These are phyloP conservation scores for Drosera capensis DNA, from an alignment of 148 eudicot species.

Conservation along the genomic window DNA sequence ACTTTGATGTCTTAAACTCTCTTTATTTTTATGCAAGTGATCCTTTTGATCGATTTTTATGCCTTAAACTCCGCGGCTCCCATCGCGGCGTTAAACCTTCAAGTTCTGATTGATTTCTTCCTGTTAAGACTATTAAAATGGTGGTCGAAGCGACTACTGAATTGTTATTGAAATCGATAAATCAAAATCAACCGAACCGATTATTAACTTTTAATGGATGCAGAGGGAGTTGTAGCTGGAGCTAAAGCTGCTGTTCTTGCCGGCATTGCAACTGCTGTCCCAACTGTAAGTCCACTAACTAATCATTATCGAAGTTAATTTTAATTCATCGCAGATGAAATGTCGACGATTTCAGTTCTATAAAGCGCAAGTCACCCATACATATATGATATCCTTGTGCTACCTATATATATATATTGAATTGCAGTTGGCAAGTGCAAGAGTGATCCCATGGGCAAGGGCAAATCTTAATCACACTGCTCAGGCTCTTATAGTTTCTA, in stretches of 20 bases:
- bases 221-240: conserved; percentile 87
- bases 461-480: conserved; percentile 79
- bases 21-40: background rate
- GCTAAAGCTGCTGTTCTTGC: conserved; percentile 84
- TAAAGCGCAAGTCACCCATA: too few species aligned
- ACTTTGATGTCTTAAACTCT: background rate
- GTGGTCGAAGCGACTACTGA: background rate
- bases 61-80: too few species aligned
- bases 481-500: conserved; percentile 84
- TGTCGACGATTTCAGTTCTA: too few species aligned
- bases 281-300: conserved; percentile 36
- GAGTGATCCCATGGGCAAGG: conserved; percentile 88
- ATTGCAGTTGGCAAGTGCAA: conserved; percentile 66
- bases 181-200: background rate
- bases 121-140: background rate
- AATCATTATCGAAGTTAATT: background rate
- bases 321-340: background rate
- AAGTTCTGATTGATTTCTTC: too few species aligned
- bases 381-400: too few species aligned
- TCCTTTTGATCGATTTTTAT: too few species aligned
- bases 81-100: too few species aligned
- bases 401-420: background rate
- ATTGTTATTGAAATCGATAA: background rate
- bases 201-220: background rate
- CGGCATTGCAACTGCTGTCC: conserved; percentile 65